Evolutionary conservation across 352 stramenopile species (phyloP).

Genomic region (Phytophthora citrophthora): DNA sequence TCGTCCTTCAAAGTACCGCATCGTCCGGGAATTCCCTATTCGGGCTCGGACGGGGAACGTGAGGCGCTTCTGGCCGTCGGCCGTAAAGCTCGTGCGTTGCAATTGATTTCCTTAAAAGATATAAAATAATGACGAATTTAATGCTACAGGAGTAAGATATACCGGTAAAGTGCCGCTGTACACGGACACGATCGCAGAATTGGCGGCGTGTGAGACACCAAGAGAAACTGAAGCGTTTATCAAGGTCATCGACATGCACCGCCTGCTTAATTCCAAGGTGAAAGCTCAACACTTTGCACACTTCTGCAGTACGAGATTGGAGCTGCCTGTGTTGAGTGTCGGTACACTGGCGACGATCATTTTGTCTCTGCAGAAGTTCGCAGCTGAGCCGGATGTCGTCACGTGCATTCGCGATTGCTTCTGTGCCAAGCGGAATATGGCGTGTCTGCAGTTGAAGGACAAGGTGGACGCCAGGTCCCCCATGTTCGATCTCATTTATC

Average conservation of each 20-base stretch:
- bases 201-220: conserved; percentile 43
- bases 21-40: conserved; percentile 31
- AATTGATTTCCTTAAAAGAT: conserved; percentile 3
- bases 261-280: conserved; percentile 70
- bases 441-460: conserved; percentile 69
- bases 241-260: conserved; percentile 52
- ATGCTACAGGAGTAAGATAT: conserved; percentile 47
- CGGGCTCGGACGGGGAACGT: conserved; percentile 51
- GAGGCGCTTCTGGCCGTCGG: conserved; percentile 51
- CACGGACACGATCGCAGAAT: conserved; percentile 63
- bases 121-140: conserved; percentile 1
- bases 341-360: conserved; percentile 58
- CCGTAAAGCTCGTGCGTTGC: conserved; percentile 45
- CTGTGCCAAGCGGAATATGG: conserved; percentile 39
- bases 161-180: conserved; percentile 74
- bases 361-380: conserved; percentile 60
- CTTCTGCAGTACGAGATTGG: conserved; percentile 49
- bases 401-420: conserved; percentile 69
- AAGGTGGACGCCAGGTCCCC: conserved; percentile 71
- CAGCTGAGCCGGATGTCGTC: conserved; percentile 53
- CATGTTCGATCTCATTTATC: conserved; percentile 75
- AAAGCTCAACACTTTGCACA: conserved; percentile 82
- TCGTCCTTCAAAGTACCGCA: conserved; percentile 62
- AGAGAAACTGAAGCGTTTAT: conserved; percentile 73
- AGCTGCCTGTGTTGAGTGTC: conserved; percentile 44